These are phyloP conservation scores for Gynochthodes officinalis DNA, from an alignment of 257 asterid genomes.

Conservation along the genomic window DNA sequence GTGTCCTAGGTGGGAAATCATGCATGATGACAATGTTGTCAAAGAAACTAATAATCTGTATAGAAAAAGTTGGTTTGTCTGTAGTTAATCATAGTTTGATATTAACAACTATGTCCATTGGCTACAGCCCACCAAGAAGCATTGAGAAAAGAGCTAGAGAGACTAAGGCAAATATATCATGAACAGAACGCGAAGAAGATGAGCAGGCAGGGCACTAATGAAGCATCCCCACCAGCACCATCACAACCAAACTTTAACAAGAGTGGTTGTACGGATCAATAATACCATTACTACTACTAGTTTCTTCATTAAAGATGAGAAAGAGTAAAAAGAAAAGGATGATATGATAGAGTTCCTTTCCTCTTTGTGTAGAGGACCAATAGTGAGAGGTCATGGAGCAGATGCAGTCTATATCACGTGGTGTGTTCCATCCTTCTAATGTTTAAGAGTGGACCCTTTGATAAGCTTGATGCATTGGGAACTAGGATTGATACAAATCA, in stretches of 20 bases:
- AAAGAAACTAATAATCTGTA: no score
- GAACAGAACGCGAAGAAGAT: conserved; percentile 62
- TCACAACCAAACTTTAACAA: conserved; percentile 17
- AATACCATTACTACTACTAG: conserved; percentile 28
- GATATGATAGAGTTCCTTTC: background rate
- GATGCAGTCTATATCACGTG: conserved; percentile 29
- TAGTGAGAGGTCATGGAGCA: conserved; percentile 18
- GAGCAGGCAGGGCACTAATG: conserved; percentile 16
- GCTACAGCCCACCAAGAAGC: conserved; percentile 87
- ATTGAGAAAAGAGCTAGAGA: conserved; percentile 77
- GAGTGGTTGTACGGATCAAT: conserved; percentile 33
- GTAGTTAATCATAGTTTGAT: background rate
- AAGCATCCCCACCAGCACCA: conserved; percentile 14
- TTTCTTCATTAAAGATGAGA: background rate
- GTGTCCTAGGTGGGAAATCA: background rate
- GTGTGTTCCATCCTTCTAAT: conserved; percentile 22
- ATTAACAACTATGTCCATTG: background rate
- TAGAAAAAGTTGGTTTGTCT: no score
- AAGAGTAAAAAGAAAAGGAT: background rate
- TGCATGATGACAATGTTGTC: background rate
- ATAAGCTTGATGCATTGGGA: conserved; percentile 7
- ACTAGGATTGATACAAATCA: background rate
- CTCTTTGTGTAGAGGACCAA: conserved; percentile 9
- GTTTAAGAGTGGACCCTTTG: conserved; percentile 19
- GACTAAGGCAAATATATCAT: conserved; percentile 62